Conservation (phyloP, 2,329 filamentous ascomycete species). For the Nannizziopsis barbatae region DNA sequence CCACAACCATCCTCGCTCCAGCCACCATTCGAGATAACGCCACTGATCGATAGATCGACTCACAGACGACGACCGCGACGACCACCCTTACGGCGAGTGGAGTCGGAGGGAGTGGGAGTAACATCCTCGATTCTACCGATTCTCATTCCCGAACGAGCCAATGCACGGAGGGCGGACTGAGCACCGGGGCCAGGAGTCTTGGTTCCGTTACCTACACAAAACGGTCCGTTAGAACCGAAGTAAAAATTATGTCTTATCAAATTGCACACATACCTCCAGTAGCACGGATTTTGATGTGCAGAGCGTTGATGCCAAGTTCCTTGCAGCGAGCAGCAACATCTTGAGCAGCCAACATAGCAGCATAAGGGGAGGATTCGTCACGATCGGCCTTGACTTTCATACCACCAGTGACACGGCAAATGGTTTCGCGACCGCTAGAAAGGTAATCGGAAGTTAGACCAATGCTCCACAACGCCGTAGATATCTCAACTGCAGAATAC, state of each 20-base stretch:
- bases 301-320: conserved; percentile 78
- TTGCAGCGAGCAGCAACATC: conserved; percentile 89
- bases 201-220: conserved; percentile 73
- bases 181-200: conserved; percentile 99
- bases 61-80: conserved; percentile 99
- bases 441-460: conserved; percentile 12
- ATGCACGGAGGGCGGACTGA: conserved; percentile 95
- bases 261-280: conserved; percentile 67
- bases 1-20: conserved; percentile 28
- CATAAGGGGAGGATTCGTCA: conserved; percentile 99
- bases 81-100: conserved; percentile 99
- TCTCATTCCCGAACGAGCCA: conserved; percentile 99
- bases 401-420: conserved; percentile 98
- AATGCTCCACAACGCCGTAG: conserved; percentile 41
- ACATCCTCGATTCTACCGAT: conserved; percentile 99
- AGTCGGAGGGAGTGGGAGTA: conserved; percentile 97
- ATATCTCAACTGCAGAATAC: background rate
- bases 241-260: background rate
- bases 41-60: conserved; percentile 30
- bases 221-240: background rate
- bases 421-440: conserved; percentile 95
- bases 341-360: conserved; percentile 99
- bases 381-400: conserved; percentile 99
- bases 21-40: conserved; percentile 14
- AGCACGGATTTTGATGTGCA: conserved; percentile 99